Evolutionary conservation across 108 stramenopile species (phyloP), one percentile per base, ranked within the genome.

Genomic region (Nitzschia inconspicua): DNA sequence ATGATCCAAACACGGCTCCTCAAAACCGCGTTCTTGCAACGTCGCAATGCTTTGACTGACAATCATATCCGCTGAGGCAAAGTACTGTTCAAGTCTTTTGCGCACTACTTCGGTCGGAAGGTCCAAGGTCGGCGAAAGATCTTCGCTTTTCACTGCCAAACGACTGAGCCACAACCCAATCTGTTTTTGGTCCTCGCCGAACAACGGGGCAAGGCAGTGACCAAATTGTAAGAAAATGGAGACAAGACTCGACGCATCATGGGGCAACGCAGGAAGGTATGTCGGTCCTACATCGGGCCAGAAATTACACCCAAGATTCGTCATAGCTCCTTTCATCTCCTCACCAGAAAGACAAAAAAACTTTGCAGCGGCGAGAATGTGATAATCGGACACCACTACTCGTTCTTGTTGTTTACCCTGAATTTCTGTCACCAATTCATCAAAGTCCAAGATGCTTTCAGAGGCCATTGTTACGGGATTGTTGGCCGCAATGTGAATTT

Each of bases 401-500:
- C 55, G 46, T 4, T 70, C 43, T 58, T 79, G 70, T 44, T 94
- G 93, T 39, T 61, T 47, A 7, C 14, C 18, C 68, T 89, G 88
- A 47, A 94, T 67, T 27, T 63, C 59, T 31, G 55, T 14, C 13
- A 65, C 83, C 25, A 86, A 48, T 25, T 27, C 28, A 28, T 40
- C 46, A n/a, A 73, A 47, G 44, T 70, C 63, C 3, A 30, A 47
- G 8, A 35, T 13, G 1, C 43, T 32, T n/a, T 44, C 10, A 18
- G 42, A 37, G 20, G 41, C 40, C 71, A 90, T 66, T 7, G 44
- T 40, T 29, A 85, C 23, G 24, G 81, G 77, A 26, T 62, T 37
- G n/a, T 68, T 68, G 35, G 89, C 93, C 3, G 80, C 72, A 20
- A 94, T 57, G 46, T 82, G 83, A 20, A 91, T 71, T n/a, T 78